Base-by-base conservation (phyloP, 495 filamentous ascomycete species). In the Trichoderma virens region DNA sequence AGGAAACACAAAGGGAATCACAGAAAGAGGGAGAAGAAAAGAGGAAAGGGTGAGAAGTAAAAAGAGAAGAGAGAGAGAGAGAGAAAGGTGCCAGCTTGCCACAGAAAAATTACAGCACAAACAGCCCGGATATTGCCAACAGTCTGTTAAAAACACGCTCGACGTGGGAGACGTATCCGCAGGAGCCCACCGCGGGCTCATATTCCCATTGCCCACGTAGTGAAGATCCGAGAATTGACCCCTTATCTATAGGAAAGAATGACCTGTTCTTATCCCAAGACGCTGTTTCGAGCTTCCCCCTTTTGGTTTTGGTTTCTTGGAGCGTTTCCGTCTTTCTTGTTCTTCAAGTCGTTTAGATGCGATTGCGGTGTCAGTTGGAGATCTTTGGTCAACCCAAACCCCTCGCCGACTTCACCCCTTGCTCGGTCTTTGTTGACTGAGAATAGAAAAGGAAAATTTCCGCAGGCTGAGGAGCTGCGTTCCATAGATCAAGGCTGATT, bases 1-100 rank as follows among this genome's bases (percentile, higher is more conserved):
- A 39, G 69, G 68, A 68, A 71, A 73, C 69, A 69, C 68, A 67
- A 72, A 72, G 68, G 69, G 60, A 68, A 67, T 67, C 62, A 64
- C 60, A 68, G 65, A 43, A 69, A 68, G 69, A 61, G 59, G 51
- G 9, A 30, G 51, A 56, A 14, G 27, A 56, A 56, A 23, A 56
- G 16, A 27, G 13, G n/a, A 18, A 56, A 30, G 11, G 5, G 45
- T 25, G 23, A 27, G 45, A 51, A 51, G 5, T 9, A 56, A 56
- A 56, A 27, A 14, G 16, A 56, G 25, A 56, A 56, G 25, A 30
- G 1, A 56, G 27, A 27, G 16, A 5, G 27, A 28, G 27, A 23
- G 41, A 64, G 43, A 64, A 64, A 47, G 31, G 23, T 61, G 62
- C 45, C 45, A 47, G 45, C 62, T 56, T 56, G 51, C 51, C 51